Conservation (phyloP, 768 basidiomycete species). For the Leccinum olivaceopallidum region DNA sequence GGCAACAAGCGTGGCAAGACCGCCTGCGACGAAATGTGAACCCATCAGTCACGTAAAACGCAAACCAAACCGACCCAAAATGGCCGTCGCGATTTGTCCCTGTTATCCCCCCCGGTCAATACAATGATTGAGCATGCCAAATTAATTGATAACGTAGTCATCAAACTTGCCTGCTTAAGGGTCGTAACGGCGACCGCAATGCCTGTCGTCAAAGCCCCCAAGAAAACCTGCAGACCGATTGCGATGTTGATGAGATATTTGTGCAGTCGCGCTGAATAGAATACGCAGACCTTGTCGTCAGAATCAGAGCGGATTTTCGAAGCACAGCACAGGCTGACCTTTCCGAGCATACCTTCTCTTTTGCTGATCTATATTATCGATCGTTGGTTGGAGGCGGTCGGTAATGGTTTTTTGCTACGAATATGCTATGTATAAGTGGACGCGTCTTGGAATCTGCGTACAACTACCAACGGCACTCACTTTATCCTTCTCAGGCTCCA, state of each 20-base stretch:
- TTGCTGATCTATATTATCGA: slow-evolving; percentile 47
- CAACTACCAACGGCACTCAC: neutral
- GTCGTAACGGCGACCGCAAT: slow-evolving; percentile 48
- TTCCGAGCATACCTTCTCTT: slow-evolving; percentile 46
- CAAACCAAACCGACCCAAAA: slow-evolving; percentile 36
- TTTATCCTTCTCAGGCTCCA: neutral
- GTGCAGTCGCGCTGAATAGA: slow-evolving; percentile 13
- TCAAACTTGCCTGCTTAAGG: slow-evolving; percentile 41
- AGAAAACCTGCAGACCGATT: slow-evolving; percentile 60
- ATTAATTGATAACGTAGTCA: too few relatives aligned
- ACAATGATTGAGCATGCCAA: neutral
- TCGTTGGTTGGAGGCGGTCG: slow-evolving; percentile 56
- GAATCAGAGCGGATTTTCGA: slow-evolving; percentile 2
- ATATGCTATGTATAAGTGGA: neutral
- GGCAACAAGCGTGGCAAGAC: slow-evolving; percentile 65
- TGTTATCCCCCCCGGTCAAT: neutral
- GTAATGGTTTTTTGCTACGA: slow-evolving; percentile 36
- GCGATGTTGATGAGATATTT: slow-evolving; percentile 44
- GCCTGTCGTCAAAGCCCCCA: slow-evolving; percentile 69
- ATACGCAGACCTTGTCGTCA: slow-evolving; percentile 3
- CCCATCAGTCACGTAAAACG: neutral
- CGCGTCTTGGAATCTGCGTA: neutral
- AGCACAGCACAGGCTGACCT: slow-evolving; percentile 32
- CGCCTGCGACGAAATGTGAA: slow-evolving; percentile 41
- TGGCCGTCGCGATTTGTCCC: slow-evolving; percentile 38